A percentile compares a stretch with the other conserved stretches of the same genome.
Evolutionary conservation across 345 rosid species (phyloP).

Genomic region (Ailanthus altissimus): DNA sequence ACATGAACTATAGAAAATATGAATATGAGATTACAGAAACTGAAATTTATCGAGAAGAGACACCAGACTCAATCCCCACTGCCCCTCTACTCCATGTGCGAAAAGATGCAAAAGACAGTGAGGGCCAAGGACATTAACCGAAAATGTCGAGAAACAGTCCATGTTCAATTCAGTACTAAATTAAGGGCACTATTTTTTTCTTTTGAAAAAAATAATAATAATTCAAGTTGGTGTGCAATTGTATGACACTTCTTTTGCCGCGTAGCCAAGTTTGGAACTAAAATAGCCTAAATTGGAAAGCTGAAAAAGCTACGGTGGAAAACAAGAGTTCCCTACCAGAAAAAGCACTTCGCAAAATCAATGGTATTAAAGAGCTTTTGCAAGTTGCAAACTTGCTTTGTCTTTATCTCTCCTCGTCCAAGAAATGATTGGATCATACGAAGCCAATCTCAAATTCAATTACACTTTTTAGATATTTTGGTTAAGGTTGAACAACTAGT

Average conservation of each 20-base stretch:
- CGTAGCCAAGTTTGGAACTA: neutral
- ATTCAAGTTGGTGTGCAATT: neutral
- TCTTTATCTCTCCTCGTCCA: neutral
- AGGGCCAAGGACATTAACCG: neutral
- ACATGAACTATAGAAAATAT: too few species aligned
- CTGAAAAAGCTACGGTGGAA: neutral
- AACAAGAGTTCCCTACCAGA: neutral
- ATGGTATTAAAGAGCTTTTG: neutral
- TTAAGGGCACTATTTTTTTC: neutral
- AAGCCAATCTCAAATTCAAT: neutral
- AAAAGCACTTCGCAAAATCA: neutral
- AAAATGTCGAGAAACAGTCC: neutral
- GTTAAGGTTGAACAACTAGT: neutral
- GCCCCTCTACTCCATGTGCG: neutral
- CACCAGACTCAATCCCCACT: too few species aligned
- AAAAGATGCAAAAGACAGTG: neutral
- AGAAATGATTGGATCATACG: neutral
- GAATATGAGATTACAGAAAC: too few species aligned
- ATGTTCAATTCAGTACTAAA: too few species aligned
- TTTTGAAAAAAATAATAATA: too few species aligned
- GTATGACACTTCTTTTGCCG: neutral
- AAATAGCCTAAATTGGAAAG: neutral
- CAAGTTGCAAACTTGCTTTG: constrained; percentile 6
- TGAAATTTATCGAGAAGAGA: too few species aligned
- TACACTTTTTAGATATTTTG: neutral